Conservation (phyloP, 148 eudicot species). For the Fallopia convolvulus region DNA sequence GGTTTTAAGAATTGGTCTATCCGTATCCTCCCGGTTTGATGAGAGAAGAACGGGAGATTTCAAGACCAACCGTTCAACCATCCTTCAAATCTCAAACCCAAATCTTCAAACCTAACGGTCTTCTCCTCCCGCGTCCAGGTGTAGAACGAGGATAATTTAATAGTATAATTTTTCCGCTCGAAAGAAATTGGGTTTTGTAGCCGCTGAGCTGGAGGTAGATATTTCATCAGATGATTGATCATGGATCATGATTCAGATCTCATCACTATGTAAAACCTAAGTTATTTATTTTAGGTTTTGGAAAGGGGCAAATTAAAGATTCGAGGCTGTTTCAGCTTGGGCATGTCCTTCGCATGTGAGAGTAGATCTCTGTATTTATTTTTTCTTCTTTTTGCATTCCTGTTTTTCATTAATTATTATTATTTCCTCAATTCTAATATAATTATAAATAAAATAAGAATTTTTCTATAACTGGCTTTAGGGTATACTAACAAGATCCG, state of each 20-base stretch:
- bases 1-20: conserved; percentile 3
- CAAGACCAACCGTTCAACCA: conserved; percentile 15
- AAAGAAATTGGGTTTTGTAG: neutral
- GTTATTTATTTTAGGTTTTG: neutral
- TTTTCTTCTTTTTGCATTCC: neutral
- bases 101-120: conserved; percentile 32
- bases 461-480: no score
- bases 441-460: no score
- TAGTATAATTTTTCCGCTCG: neutral
- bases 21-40: neutral
- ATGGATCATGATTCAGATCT: conserved; percentile 1
- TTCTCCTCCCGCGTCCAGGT: neutral
- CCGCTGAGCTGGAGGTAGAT: conserved; percentile 8
- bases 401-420: neutral
- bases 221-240: neutral
- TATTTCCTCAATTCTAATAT: neutral
- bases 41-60: neutral
- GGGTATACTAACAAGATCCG: no score
- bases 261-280: neutral
- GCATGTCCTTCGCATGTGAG: neutral
- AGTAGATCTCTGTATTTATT: neutral
- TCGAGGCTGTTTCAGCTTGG: neutral
- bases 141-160: conserved; percentile 1
- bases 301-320: neutral
- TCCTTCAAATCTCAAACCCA: conserved; percentile 12